Evolutionary conservation across 2,329 filamentous ascomycete species (phyloP).

Genomic region (Hypoxylon sp.): DNA sequence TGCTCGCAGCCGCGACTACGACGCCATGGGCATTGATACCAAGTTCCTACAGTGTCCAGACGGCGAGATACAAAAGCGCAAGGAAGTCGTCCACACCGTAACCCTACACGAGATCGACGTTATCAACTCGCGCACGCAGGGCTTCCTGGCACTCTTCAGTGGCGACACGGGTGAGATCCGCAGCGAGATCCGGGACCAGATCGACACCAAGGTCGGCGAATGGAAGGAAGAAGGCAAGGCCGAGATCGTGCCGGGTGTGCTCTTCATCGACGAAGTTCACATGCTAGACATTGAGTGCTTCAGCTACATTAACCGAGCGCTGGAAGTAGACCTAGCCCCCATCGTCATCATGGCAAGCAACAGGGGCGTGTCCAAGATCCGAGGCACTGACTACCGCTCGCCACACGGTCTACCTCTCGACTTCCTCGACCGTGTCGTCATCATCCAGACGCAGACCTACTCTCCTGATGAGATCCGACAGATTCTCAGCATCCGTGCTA

Average conservation of each 20-base stretch:
- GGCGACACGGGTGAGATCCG: conserved; percentile 98
- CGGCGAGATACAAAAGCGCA: conserved; percentile 95
- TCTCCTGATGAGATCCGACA: conserved; percentile 87
- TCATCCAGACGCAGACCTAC: conserved; percentile 94
- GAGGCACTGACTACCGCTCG: conserved; percentile 92
- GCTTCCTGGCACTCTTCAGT: conserved; percentile 96
- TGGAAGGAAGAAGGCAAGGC: conserved; percentile 99
- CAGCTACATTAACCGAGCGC: conserved; percentile 96
- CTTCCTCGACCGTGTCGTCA: conserved; percentile 95
- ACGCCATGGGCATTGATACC: conserved; percentile 98
- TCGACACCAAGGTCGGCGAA: conserved; percentile 98
- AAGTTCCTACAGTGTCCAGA: conserved; percentile 99
- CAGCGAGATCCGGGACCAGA: conserved; percentile 97
- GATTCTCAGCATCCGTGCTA: conserved; percentile 91
- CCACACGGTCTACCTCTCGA: conserved; percentile 96
- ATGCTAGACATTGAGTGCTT: conserved; percentile 99
- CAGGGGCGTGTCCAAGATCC: conserved; percentile 89
- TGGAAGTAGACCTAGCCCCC: conserved; percentile 94
- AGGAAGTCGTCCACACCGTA: conserved; percentile 97
- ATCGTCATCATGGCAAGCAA: conserved; percentile 99
- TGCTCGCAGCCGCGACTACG: conserved; percentile 95
- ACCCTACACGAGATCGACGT: conserved; percentile 98
- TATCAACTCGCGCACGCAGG: conserved; percentile 99
- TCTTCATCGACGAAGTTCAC: conserved; percentile 99
- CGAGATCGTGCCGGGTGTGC: conserved; percentile 94